phyloP scores from a whole-genome alignment of 805 yeast species.

The Lipomyces lipofer region DNA sequence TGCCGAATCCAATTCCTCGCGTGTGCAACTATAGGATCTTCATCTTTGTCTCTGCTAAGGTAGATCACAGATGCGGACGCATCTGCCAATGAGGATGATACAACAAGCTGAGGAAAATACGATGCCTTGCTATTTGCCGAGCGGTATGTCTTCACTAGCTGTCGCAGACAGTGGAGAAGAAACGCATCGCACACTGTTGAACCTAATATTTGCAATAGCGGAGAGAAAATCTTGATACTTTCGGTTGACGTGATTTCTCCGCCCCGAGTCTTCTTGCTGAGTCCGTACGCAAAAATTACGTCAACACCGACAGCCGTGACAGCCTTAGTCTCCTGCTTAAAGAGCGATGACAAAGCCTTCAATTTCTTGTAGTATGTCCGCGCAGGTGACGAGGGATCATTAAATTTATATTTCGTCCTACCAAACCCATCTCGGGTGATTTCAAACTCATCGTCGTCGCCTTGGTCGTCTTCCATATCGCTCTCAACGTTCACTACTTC shows the following conservation, averaged over 20 bases:
- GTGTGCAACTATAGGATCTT: background rate
- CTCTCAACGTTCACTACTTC: background rate
- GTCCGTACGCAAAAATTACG: background rate
- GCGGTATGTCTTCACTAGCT: background rate
- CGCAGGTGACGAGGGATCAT: background rate
- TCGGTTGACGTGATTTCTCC: background rate
- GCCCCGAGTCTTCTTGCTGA: too few relatives aligned
- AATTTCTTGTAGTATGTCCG: background rate
- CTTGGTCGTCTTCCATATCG: background rate
- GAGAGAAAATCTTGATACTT: background rate
- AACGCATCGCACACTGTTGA: background rate
- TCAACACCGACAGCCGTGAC: background rate
- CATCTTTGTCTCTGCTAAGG: constrained; percentile 1
- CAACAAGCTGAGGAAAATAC: too few relatives aligned
- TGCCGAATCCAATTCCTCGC: constrained; percentile 15
- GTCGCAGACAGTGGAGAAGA: background rate
- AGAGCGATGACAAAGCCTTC: background rate
- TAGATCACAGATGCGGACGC: background rate
- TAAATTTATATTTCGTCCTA: background rate
- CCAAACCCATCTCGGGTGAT: background rate
- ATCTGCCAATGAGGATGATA: too few relatives aligned
- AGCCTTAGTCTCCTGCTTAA: background rate
- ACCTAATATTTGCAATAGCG: background rate
- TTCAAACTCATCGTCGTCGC: background rate
- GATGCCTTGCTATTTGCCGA: too few relatives aligned